phyloP scores from a whole-genome alignment of 1,284 basidiomycete species.

The Apiotrichum gracile region DNA sequence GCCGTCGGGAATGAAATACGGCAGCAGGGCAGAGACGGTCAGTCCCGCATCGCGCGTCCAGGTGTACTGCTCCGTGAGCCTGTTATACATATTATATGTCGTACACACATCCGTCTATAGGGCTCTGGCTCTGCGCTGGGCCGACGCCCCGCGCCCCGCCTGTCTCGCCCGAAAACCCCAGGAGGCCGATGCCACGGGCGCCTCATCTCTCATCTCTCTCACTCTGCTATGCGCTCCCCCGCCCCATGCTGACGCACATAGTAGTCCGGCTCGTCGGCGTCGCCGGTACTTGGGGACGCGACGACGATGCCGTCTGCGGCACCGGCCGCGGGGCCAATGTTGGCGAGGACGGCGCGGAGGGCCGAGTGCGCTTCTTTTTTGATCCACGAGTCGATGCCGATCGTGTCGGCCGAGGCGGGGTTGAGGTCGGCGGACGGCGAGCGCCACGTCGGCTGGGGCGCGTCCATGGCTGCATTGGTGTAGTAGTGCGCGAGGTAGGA shows the following conservation, averaged over 20 bases:
- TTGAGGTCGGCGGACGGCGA: not conserved
- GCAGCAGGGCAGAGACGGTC: constrained; percentile 36
- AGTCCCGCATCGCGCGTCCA: constrained; percentile 51
- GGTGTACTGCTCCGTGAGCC: constrained; percentile 42
- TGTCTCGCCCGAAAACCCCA: too few species aligned
- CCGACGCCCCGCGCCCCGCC: too few species aligned
- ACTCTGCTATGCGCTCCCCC: not conserved
- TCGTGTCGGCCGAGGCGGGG: not conserved
- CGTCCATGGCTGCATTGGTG: not conserved
- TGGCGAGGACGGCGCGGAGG: constrained; percentile 25
- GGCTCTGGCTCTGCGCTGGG: too few species aligned
- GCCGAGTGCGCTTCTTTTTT: constrained; percentile 16
- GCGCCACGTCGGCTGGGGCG: too few species aligned
- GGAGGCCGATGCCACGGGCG: too few species aligned
- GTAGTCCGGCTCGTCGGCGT: constrained; percentile 44
- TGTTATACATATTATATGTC: too few species aligned
- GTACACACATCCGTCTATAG: too few species aligned
- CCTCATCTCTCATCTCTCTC: too few species aligned
- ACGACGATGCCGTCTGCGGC: constrained; percentile 47
- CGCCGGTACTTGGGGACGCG: constrained; percentile 42
- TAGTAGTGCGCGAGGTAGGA: not conserved
- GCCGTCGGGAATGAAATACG: constrained; percentile 21
- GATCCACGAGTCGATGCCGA: constrained; percentile 1
- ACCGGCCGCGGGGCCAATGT: constrained; percentile 41
- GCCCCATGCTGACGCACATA: constrained; percentile 29